Evolutionary conservation across 2,329 filamentous ascomycete species (phyloP), one percentile per base, ranked within the genome.

Genomic region (Venturia nashicola): DNA sequence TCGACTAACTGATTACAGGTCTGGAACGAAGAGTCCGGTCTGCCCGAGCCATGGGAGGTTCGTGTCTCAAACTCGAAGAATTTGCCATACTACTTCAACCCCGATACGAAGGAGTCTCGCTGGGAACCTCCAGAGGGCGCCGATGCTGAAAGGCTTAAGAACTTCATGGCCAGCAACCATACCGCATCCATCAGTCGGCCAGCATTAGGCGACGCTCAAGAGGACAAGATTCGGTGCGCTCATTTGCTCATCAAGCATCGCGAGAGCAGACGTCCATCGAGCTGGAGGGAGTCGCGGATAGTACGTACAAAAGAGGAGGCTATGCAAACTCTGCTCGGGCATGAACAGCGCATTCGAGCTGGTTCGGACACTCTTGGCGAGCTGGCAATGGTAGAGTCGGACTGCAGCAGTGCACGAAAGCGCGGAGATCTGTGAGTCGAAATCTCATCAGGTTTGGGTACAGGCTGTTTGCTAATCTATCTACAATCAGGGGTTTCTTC

Each of bases 51-150:
- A 75, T 97, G 93, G 92, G 94, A 97, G 79, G 91, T 99, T 73
- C 91, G 94, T 75, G 91, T 95, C 79, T 96, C 91, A 76, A 96
- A 97, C 81, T 96, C 91, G 77, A 97, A 97, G 81, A 96, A 96
- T 78, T 88, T 97, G 43, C 94, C 94, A 44, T 99, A 99, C 82
- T 99, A 97, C 81, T 97, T 97, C 87, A 95, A 97, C 78, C 80
- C 88, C 57, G 79, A 78, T 69, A 90, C 91, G 67, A 93, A 92
- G 75, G 86, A 91, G 74, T 97, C 94, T 67, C 86, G 90, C 77
- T 99, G 94, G 94, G 94, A 97, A 74, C 93, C 94, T 3, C 94
- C 94, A 9, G 75, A 84, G 55, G 90, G 87, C 68, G 94, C 92
- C 70, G 90, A 99, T 77, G 89, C 89, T 65, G 91, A 97, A 70